A percentile compares a stretch with the other conserved stretches of the same genome.
These are phyloP conservation scores for Tephrocybe sp. DNA, from an alignment of 768 basidiomycete genomes.

Conservation along the genomic window DNA sequence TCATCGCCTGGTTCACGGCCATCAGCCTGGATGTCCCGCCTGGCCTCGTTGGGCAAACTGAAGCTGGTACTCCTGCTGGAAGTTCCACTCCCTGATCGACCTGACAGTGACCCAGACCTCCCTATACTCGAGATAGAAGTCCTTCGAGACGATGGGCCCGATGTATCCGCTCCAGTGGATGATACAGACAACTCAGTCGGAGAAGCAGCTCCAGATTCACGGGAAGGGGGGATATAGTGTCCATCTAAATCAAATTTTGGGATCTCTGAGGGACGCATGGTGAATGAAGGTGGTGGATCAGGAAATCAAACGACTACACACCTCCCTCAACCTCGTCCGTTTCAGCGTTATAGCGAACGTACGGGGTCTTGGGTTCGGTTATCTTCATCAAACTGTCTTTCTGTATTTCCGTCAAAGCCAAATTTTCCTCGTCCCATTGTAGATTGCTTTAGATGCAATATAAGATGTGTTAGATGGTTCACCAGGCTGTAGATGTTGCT, in stretches of 20 bases:
- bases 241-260: constrained; percentile 68
- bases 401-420: constrained; percentile 88
- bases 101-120: constrained; percentile 48
- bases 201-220: constrained; percentile 26
- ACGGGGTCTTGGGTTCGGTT: constrained; percentile 96
- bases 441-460: constrained; percentile 51
- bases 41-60: constrained; percentile 70
- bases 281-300: constrained; percentile 1
- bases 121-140: constrained; percentile 70
- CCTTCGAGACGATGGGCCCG: constrained; percentile 69
- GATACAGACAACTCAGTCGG: constrained; percentile 42
- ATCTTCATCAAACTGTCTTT: constrained; percentile 99
- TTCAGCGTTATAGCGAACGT: constrained; percentile 86
- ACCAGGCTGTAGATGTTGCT: neutral
- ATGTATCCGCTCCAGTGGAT: constrained; percentile 58
- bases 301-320: constrained; percentile 32
- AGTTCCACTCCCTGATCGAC: constrained; percentile 56
- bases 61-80: constrained; percentile 84
- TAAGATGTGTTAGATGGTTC: constrained; percentile 10
- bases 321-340: constrained; percentile 85
- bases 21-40: constrained; percentile 53
- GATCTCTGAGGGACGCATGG: constrained; percentile 55
- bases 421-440: constrained; percentile 95
- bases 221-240: constrained; percentile 32
- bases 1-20: constrained; percentile 65